Base-by-base conservation (phyloP, 1,284 basidiomycete genomes). In the Xerocomus amazonicus region DNA sequence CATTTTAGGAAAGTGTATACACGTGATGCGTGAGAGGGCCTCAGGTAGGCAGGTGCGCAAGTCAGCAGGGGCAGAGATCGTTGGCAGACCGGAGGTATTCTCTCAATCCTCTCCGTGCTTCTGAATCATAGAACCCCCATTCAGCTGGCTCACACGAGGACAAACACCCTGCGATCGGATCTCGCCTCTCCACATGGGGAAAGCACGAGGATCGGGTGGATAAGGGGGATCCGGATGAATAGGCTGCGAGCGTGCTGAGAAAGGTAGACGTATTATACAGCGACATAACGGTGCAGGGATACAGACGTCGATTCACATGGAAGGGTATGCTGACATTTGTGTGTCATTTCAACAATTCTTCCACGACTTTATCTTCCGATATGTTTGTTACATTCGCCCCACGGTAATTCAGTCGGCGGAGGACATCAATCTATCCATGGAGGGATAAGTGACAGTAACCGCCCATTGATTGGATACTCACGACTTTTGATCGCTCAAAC, bases 351-450 rank as follows among this genome's bases (percentile, higher is more conserved):
- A 83, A 65, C 43, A 83, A 62, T 65, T 81, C 78, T 63, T 83
- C 76, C 32, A 83, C 75, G 32, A 84, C 71, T 51, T 73, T 72
- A 59, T 84, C 81, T 55, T 84, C 80, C 46, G 75, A 70, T 55
- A 84, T 81, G 56, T 77, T 80, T 32, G 72, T 65, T 37, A 78
- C 76, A 59, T 87, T 86, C 26, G 75, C 72, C 12, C 91, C 95
- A 16, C 95, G 84, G 71, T 98, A 99, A 70, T 99, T 97, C 67
- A 97, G 68, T 59, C 87, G 79, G 59, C 89, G 84, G 54, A 97
- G 76, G 9, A 88, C 87, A 56, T 94, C 87, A 55, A 95, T 92
- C 90, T 92, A 57, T n/a, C 42, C 40, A 31, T 33, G 19, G 35
- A 19, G 14, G 26, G 23, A 46, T 62, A 27, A 55, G 50, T 19